phyloP scores from a whole-genome alignment of 2,329 filamentous ascomycete species.

The Knufia fluminis region DNA sequence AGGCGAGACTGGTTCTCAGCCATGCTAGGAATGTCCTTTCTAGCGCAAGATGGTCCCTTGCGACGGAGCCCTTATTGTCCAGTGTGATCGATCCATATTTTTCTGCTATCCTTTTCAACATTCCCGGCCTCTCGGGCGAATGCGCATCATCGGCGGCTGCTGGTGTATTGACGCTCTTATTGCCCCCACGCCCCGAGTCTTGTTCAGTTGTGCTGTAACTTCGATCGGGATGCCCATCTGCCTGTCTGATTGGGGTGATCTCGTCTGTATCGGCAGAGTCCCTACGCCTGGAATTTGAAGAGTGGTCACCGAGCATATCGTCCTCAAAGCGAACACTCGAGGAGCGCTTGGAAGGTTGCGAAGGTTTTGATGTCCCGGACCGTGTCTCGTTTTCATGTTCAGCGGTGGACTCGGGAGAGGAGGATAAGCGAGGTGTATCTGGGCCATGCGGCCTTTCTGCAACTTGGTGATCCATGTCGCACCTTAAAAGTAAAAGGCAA shows the following conservation, averaged over 20 bases:
- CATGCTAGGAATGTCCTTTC: conserved; percentile 61
- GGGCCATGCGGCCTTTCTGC: background rate
- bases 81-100: conserved; percentile 55
- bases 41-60: conserved; percentile 55
- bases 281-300: conserved; percentile 17
- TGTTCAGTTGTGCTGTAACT: conserved; percentile 15
- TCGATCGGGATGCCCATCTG: conserved; percentile 15
- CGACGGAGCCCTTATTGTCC: conserved; percentile 58
- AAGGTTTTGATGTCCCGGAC: background rate
- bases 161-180: background rate
- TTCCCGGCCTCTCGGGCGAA: conserved; percentile 21
- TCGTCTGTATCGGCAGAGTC: conserved; percentile 16
- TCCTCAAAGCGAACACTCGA: conserved; percentile 20
- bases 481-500: background rate
- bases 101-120: conserved; percentile 44
- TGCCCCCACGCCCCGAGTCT: background rate
- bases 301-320: conserved; percentile 13
- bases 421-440: background rate
- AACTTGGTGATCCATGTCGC: background rate
- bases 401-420: background rate
- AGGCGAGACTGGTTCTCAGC: conserved; percentile 57
- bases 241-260: conserved; percentile 17
- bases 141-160: background rate
- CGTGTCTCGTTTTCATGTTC: background rate
- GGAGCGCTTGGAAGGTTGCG: background rate